Base-by-base conservation (phyloP, 2,329 filamentous ascomycete genomes). In the Amesomyces nigricolor region DNA sequence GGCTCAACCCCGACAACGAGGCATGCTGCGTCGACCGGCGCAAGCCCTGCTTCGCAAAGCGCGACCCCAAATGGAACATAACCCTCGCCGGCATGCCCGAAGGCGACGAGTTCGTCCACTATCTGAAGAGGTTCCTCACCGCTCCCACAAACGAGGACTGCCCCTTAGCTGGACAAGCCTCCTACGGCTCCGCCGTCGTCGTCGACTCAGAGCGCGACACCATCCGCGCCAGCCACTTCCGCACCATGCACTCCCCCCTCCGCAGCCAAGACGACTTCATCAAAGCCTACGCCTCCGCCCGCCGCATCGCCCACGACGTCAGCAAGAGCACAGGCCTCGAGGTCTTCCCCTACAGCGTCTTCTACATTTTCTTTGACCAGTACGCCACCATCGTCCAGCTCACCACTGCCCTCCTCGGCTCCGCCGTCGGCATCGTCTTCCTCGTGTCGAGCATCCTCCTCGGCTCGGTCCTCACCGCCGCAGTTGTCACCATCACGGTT, bases 341-440 rank as follows among this genome's bases (percentile, higher is more conserved):
- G 22, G 86, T 99, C 3, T 99, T 99, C 78, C 90, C 94, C 0
- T 99, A 99, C 75, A 95, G 89, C 63, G 86, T 96, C 58, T 96
- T 96, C 70, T 99, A 99, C 75, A 91, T 99, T 69, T 99, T 97
- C 80, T 99, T 99, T 69, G 94, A 99, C 68, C 94, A 97, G 69
- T 99, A 99, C 67, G 81, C 89, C 5, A 82, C 82, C 56, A 97
- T 99, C 58, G 83, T 95, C 17, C 78, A 80, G 10, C 78, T 97
- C 4, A 91, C 92, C 0, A 86, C 81, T 0, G 83, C 86, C 0
- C 81, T 99, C 1, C 80, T 99, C 30, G 87, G 87, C 40, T 87
- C 89, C 3, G 92, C 91, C 0, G 77, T 97, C 13, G 89, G 80
- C 26, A 88, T 96, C 61, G 95, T 97, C 57, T 87, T 96, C 56